Percentiles rank a stretch among this genome's conserved stretches.
These are phyloP conservation scores for Ottelia alismoides DNA, from an alignment of 106 monocot genomes.

Conservation along the genomic window DNA sequence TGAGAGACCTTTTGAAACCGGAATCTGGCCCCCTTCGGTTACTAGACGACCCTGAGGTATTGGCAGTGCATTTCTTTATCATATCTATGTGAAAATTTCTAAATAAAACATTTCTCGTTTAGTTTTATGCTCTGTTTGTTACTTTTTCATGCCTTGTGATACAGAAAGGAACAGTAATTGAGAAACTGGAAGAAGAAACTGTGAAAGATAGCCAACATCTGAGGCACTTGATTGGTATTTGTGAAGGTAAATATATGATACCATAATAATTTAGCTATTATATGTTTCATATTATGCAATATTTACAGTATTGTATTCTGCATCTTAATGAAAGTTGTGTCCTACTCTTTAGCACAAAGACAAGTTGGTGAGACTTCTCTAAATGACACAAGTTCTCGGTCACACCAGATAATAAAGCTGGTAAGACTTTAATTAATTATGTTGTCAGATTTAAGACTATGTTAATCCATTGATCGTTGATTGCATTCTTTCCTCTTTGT, in stretches of 20 bases:
- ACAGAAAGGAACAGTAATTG: conserved; percentile 92
- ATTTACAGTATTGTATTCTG: no score
- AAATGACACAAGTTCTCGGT: conserved; percentile 94
- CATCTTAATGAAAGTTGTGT: no score
- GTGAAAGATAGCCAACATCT: conserved; percentile 72
- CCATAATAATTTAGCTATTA: neutral
- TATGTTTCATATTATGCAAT: no score
- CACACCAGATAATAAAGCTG: conserved; percentile 96
- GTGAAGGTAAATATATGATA: conserved; percentile 59
- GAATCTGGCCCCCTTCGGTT: conserved; percentile 83
- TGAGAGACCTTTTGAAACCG: conserved; percentile 70
- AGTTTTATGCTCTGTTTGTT: neutral
- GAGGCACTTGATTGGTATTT: conserved; percentile 64
- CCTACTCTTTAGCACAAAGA: conserved; percentile 67
- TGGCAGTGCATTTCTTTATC: neutral
- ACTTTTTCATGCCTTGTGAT: neutral
- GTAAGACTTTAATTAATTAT: no score
- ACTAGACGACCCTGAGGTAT: conserved; percentile 95
- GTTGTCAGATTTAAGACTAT: no score
- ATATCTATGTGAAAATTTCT: neutral
- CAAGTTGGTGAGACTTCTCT: conserved; percentile 90
- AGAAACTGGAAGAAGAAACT: conserved; percentile 84
- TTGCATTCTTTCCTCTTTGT: neutral
- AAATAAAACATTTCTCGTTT: no score
- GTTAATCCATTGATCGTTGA: no score